A percentile compares a stretch with the other conserved stretches of the same genome.
Conservation (phyloP, 2,329 filamentous ascomycete species). For the Penicillium hordei region DNA sequence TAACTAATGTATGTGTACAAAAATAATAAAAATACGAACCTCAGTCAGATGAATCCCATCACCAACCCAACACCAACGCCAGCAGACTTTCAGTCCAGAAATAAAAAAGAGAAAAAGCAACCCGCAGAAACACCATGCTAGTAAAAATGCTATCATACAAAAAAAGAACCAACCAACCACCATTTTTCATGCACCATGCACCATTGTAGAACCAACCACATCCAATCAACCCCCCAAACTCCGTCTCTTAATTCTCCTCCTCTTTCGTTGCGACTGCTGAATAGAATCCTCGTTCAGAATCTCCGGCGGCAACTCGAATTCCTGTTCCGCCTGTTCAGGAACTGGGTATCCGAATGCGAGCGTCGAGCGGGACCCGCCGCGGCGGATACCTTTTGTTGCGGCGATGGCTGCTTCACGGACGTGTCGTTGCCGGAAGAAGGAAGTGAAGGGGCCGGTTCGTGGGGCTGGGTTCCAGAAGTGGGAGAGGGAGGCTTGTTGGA, state of each 20-base stretch:
- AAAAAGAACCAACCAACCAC: not conserved
- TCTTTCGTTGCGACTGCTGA: constrained; percentile 41
- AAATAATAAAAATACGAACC: not conserved
- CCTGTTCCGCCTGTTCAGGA: constrained; percentile 67
- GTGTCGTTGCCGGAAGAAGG: constrained; percentile 80
- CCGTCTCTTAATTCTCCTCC: constrained; percentile 36
- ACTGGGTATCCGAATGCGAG: constrained; percentile 80
- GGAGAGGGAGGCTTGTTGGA: constrained; percentile 17
- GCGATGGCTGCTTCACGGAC: constrained; percentile 75
- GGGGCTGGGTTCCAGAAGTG: constrained; percentile 26
- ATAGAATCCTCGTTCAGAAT: constrained; percentile 47
- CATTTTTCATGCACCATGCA: not conserved
- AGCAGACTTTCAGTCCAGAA: not conserved
- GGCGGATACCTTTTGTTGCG: constrained; percentile 52
- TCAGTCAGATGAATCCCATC: not conserved
- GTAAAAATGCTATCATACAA: constrained; percentile 23
- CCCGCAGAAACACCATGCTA: constrained; percentile 11
- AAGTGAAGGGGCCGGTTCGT: constrained; percentile 67
- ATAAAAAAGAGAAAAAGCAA: not conserved
- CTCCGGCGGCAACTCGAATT: constrained; percentile 74
- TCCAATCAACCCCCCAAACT: constrained; percentile 18
- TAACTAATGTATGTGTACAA: not conserved
- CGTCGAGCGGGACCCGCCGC: constrained; percentile 60
- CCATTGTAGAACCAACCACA: not conserved
- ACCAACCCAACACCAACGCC: not conserved